phyloP scores from a whole-genome alignment of 164 flowering plant genomes.

The Liquidambar formosana region DNA sequence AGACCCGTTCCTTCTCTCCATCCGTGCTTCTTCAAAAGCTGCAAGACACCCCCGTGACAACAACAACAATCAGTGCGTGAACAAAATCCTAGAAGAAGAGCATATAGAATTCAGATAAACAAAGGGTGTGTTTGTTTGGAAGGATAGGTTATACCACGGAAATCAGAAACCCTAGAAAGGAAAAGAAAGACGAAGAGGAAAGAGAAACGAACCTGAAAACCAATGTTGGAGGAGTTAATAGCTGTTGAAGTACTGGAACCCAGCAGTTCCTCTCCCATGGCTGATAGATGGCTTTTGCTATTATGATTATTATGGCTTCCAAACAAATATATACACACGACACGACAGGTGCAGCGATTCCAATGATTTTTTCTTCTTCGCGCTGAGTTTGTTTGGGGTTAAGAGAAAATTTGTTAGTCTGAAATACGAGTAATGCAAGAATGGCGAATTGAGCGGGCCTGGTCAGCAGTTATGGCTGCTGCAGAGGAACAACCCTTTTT shows the following conservation, averaged over 20 bases:
- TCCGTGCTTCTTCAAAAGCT: slow-evolving; percentile 83
- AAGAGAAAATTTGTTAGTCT: no score
- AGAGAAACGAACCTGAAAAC: slow-evolving; percentile 49
- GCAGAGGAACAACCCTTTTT: no score
- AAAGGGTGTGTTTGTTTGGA: background rate
- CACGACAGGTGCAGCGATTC: no score
- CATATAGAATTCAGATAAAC: background rate
- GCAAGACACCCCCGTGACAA: slow-evolving; percentile 8
- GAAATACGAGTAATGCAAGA: no score
- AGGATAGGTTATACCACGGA: background rate
- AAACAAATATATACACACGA: no score
- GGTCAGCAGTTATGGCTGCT: no score
- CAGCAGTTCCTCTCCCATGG: slow-evolving; percentile 17
- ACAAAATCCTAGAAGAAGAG: slow-evolving; percentile 1
- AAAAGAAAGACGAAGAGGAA: no score
- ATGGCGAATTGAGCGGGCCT: no score
- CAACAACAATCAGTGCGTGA: background rate
- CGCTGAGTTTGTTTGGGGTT: no score
- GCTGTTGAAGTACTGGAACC: slow-evolving; percentile 28
- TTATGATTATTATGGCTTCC: no score
- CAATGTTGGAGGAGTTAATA: slow-evolving; percentile 66
- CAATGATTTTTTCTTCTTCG: no score
- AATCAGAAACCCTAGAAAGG: slow-evolving; percentile 2
- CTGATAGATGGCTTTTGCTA: background rate
- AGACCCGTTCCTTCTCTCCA: slow-evolving; percentile 94